Conservation (phyloP, 2,329 filamentous ascomycete genomes). For the Bipolaris bicolor region DNA sequence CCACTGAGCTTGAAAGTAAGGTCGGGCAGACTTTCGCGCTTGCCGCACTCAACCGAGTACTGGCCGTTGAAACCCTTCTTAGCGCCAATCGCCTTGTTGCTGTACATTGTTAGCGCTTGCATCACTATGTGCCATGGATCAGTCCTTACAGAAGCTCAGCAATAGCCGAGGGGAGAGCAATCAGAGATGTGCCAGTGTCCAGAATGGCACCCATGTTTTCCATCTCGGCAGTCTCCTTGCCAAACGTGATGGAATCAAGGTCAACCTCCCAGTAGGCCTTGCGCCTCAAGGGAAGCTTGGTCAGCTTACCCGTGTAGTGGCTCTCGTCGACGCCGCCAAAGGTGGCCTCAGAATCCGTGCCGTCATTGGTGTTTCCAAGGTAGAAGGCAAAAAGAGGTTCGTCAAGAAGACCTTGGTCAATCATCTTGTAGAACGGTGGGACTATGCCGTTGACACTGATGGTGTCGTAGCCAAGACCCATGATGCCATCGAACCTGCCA, state of each 20-base stretch:
- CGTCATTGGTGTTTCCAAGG: constrained; percentile 75
- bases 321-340: constrained; percentile 88
- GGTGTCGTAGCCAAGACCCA: constrained; percentile 91
- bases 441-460: constrained; percentile 97
- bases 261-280: constrained; percentile 99
- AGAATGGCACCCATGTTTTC: constrained; percentile 96
- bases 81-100: constrained; percentile 93
- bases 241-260: constrained; percentile 88
- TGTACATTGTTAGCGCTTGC: constrained; percentile 34
- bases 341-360: constrained; percentile 80
- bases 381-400: constrained; percentile 97
- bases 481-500: constrained; percentile 94
- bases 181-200: constrained; percentile 97
- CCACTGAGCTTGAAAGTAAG: constrained; percentile 89
- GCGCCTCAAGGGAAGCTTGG: constrained; percentile 90
- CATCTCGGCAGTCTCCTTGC: constrained; percentile 82
- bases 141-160: constrained; percentile 79
- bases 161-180: constrained; percentile 87
- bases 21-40: constrained; percentile 83
- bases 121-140: not conserved
- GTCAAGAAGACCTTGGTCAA: constrained; percentile 87
- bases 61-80: constrained; percentile 98
- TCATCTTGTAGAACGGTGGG: constrained; percentile 95
- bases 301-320: constrained; percentile 85
- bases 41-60: constrained; percentile 89